A percentile compares a stretch with the other conserved stretches of the same genome.
Evolutionary conservation across 352 stramenopile species (phyloP).

Genomic region (Pythium guiyangense): DNA sequence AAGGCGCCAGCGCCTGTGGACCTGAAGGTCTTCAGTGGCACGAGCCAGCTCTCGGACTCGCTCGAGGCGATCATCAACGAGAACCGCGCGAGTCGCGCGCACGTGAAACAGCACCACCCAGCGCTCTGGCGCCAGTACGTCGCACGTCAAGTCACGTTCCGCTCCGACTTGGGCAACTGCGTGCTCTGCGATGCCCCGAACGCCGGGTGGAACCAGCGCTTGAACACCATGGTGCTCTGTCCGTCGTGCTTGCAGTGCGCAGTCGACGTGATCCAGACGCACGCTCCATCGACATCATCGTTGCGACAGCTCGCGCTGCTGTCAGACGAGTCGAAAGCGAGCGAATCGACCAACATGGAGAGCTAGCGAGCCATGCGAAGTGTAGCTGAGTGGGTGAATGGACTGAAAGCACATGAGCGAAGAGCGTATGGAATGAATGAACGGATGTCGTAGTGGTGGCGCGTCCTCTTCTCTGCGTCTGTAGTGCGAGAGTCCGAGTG

Average conservation of each 20-base stretch:
- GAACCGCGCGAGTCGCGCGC: slow-evolving; percentile 19
- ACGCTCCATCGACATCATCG: not conserved
- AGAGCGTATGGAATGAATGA: too few relatives aligned
- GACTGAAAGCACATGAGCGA: too few relatives aligned
- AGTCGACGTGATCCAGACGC: slow-evolving; percentile 10
- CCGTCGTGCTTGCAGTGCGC: slow-evolving; percentile 28
- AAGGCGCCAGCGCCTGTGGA: not conserved
- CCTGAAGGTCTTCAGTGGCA: slow-evolving; percentile 2
- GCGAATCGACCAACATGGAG: not conserved
- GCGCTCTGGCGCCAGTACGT: slow-evolving; percentile 41
- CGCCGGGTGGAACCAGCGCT: slow-evolving; percentile 37
- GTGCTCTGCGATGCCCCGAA: slow-evolving; percentile 36
- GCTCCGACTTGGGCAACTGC: slow-evolving; percentile 20
- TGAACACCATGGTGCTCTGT: slow-evolving; percentile 55
- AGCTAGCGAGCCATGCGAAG: not conserved
- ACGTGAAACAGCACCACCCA: slow-evolving; percentile 29
- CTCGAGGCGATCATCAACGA: slow-evolving; percentile 29
- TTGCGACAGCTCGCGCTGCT: not conserved
- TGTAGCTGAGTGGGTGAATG: too few relatives aligned
- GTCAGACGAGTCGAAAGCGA: slow-evolving; percentile 7
- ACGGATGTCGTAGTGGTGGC: not conserved
- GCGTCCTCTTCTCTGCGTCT: not conserved
- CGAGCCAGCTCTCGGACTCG: slow-evolving; percentile 14
- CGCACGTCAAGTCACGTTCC: slow-evolving; percentile 17
- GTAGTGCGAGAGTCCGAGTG: not conserved